A percentile compares a stretch with the other conserved stretches of the same genome.
These are phyloP conservation scores for Albugo laibachii DNA, from an alignment of 352 stramenopile species.

Conservation along the genomic window DNA sequence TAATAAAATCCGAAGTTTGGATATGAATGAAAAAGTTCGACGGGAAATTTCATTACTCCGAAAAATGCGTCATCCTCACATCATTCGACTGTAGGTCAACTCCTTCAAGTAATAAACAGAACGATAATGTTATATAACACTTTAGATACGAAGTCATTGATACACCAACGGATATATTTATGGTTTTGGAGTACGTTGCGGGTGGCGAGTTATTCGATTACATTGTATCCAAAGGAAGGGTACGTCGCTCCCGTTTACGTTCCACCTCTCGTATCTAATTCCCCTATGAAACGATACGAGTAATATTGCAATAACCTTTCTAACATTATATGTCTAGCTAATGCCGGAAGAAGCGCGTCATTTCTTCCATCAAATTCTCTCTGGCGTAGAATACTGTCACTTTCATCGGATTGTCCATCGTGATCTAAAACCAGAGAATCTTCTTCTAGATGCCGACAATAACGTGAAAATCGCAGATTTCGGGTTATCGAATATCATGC, in stretches of 20 bases:
- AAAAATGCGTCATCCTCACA: conserved; percentile 97
- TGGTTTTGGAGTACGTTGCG: conserved; percentile 88
- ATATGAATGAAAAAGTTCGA: conserved; percentile 99
- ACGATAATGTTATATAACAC: background rate
- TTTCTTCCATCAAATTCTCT: conserved; percentile 98
- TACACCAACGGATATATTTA: conserved; percentile 96
- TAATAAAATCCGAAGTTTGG: conserved; percentile 95
- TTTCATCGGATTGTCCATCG: conserved; percentile 98
- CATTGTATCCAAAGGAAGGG: conserved; percentile 93
- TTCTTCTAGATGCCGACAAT: conserved; percentile 94
- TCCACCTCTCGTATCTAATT: background rate
- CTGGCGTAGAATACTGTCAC: conserved; percentile 98
- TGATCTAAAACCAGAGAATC: conserved; percentile 96
- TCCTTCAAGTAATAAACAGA: background rate
- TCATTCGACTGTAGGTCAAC: conserved; percentile 91
- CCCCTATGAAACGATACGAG: background rate
- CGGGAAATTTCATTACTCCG: conserved; percentile 98
- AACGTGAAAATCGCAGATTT: conserved; percentile 99
- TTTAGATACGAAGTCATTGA: conserved; percentile 94
- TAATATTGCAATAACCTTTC: background rate
- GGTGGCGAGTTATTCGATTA: conserved; percentile 96
- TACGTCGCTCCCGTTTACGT: conserved; percentile 11
- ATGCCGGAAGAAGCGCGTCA: conserved; percentile 93
- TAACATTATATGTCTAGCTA: conserved; percentile 32
- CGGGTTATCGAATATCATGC: conserved; percentile 97